Percentiles rank a stretch among this genome's conserved stretches.
Evolutionary conservation across 345 rosid genomes (phyloP).

Genomic region (Lepidium didymum): DNA sequence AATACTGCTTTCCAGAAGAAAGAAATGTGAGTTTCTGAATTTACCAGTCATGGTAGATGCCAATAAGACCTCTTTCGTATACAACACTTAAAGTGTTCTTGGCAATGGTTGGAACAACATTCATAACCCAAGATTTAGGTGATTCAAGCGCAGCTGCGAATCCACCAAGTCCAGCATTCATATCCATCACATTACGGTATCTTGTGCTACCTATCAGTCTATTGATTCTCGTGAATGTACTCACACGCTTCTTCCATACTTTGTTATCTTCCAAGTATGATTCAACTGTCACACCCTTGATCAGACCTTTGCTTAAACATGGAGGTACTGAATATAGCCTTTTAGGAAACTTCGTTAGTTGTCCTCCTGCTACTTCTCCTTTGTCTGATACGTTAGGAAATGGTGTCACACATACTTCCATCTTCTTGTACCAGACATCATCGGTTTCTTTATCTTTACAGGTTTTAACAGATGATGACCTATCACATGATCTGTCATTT

Average conservation of each 20-base stretch:
- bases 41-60: constrained; percentile 81
- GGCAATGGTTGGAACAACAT: constrained; percentile 62
- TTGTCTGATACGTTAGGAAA: constrained; percentile 40
- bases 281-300: constrained; percentile 40
- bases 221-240: constrained; percentile 49
- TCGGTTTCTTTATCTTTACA: constrained; percentile 40
- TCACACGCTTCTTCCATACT: constrained; percentile 53
- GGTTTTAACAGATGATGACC: constrained; percentile 25
- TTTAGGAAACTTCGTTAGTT: constrained; percentile 49
- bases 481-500: constrained; percentile 38
- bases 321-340: constrained; percentile 51
- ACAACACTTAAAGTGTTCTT: constrained; percentile 52
- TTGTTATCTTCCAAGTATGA: constrained; percentile 40
- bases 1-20: not conserved
- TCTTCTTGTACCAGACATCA: constrained; percentile 66
- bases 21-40: constrained; percentile 6
- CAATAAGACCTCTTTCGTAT: constrained; percentile 61
- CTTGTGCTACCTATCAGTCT: constrained; percentile 47
- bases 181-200: constrained; percentile 66
- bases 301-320: constrained; percentile 44
- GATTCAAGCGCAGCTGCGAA: constrained; percentile 65
- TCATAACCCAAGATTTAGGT: constrained; percentile 65
- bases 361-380: constrained; percentile 36
- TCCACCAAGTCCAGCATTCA: constrained; percentile 73
- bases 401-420: constrained; percentile 62